These are phyloP conservation scores for Lyophyllum atratum DNA, from an alignment of 768 basidiomycete genomes.

Conservation along the genomic window DNA sequence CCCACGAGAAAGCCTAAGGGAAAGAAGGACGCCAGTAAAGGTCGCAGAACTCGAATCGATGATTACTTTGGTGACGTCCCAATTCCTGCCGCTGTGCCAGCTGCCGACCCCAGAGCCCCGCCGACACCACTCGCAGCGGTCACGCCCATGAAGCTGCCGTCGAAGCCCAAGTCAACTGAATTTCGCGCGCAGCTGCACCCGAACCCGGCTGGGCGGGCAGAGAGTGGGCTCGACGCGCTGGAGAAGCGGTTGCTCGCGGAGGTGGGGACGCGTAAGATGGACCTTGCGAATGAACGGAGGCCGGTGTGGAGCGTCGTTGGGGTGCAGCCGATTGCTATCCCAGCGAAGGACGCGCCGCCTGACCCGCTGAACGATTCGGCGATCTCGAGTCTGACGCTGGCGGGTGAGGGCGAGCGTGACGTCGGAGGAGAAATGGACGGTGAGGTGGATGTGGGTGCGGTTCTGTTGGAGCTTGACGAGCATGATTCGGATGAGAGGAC, in stretches of 20 bases:
- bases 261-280: constrained; percentile 67
- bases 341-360: constrained; percentile 26
- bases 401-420: constrained; percentile 23
- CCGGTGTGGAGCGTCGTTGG: constrained; percentile 33
- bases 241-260: constrained; percentile 69
- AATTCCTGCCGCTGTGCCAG: not conserved
- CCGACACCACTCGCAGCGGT: constrained; percentile 55
- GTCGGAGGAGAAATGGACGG: constrained; percentile 1
- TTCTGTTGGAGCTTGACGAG: constrained; percentile 20
- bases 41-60: constrained; percentile 30
- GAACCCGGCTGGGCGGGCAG: constrained; percentile 25
- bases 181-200: constrained; percentile 9
- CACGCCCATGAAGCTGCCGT: constrained; percentile 30
- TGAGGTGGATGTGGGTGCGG: constrained; percentile 28
- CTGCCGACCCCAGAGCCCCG: constrained; percentile 32
- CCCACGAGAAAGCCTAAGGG: constrained; percentile 41
- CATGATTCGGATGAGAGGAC: constrained; percentile 43
- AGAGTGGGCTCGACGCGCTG: constrained; percentile 71
- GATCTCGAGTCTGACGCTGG: constrained; percentile 56
- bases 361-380: constrained; percentile 52
- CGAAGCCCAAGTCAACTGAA: constrained; percentile 10
- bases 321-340: constrained; percentile 36
- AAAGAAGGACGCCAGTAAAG: constrained; percentile 9
- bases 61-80: constrained; percentile 19
- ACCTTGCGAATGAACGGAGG: constrained; percentile 25